Base-by-base conservation (phyloP, 768 basidiomycete genomes). In the Tricholoma sp. region DNA sequence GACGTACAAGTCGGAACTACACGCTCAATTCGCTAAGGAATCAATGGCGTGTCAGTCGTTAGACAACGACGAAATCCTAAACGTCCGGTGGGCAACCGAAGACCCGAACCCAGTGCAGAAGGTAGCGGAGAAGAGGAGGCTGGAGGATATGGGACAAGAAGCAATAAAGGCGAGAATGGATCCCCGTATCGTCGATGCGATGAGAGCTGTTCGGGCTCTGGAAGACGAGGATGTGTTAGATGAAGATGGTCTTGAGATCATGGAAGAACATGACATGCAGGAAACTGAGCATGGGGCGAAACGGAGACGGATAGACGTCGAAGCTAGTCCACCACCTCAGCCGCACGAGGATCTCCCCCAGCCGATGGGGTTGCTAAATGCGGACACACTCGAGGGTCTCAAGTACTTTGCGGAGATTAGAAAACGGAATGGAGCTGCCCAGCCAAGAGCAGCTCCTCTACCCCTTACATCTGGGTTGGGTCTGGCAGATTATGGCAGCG, bases 11-110 rank as follows among this genome's bases (percentile, higher is more conserved):
- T 81, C 82, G 22, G 96, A 99, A 69, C 67, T 89, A 50, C 76
- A 85, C 64, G 97, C 92, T 3, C 91, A 94, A 66, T 99, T 99
- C 69, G 97, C 97, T 16, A 97, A 97, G 69, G 97, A 99, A 71
- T 85, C 96, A 0, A 99, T 99, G 97, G 93, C 96, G 14, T 95
- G 95, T 71, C 97, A 99, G 72, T 94, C 91, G 16, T 79, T 98
- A 61, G 97, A 98, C 69, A 90, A 93, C 64, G 95, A 97, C 69
- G 97, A 99, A 67, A 94, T 98, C 59, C 81, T 98, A 59, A 99
- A 99, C 71, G 94, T 98, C 53, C 88, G 96, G 50, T 99, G 97
- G 97, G 97, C 97, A 34, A 98, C 96, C 0, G 96, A 97, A 68
- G 97, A 99, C 69, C 97, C 97, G 0, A 99, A 99, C 69, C 97